Conservation (phyloP, 1,139 yeast species). For the Tardiomyces digboiensis region DNA sequence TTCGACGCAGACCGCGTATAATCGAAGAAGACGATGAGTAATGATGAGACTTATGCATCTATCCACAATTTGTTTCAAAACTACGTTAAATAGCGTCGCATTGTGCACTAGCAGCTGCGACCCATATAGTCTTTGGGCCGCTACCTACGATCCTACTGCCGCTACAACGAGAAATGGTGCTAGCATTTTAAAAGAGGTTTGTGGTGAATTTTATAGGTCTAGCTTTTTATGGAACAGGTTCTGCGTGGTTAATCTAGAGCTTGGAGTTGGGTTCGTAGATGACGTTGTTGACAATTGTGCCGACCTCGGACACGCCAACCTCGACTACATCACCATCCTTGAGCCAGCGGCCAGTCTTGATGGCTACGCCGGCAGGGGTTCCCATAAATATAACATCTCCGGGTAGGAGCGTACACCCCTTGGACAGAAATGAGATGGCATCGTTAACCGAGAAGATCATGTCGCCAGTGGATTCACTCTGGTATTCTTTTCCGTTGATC, state of each 20-base stretch:
- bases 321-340: constrained; percentile 37
- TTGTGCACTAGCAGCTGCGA: neutral
- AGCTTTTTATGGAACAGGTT: neutral
- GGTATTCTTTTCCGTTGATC: constrained; percentile 38
- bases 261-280: constrained; percentile 16
- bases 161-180: neutral
- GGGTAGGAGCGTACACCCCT: constrained; percentile 40
- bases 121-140: neutral
- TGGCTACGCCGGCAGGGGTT: constrained; percentile 46
- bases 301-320: constrained; percentile 35
- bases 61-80: no score
- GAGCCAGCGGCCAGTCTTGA: constrained; percentile 34
- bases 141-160: neutral
- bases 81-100: neutral
- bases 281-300: constrained; percentile 34
- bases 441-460: constrained; percentile 39
- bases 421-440: constrained; percentile 39
- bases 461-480: constrained; percentile 37
- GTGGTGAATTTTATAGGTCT: neutral
- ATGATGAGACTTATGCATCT: neutral
- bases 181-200: neutral
- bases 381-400: constrained; percentile 46
- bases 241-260: neutral
- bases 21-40: neutral
- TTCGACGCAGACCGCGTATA: neutral